These are phyloP conservation scores for Barnettozyma sp. DNA, from an alignment of 805 yeast genomes.

Conservation along the genomic window DNA sequence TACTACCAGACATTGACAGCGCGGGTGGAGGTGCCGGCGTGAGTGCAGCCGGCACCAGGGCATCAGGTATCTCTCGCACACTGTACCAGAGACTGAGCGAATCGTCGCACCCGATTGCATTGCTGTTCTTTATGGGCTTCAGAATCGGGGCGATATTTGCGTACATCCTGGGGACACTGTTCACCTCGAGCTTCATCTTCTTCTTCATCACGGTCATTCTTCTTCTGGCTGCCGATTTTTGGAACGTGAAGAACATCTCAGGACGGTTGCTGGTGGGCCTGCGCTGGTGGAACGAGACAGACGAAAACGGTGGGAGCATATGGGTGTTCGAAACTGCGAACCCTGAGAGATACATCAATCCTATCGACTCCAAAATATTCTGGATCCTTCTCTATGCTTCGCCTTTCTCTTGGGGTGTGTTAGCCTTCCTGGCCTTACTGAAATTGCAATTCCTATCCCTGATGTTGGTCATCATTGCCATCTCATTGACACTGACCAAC, in stretches of 20 bases:
- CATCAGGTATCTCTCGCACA: slow-evolving; percentile 21
- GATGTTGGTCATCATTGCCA: slow-evolving; percentile 57
- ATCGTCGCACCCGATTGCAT: slow-evolving; percentile 81
- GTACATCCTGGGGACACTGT: slow-evolving; percentile 64
- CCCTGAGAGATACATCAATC: slow-evolving; percentile 66
- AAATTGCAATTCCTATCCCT: slow-evolving; percentile 68
- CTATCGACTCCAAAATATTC: slow-evolving; percentile 84
- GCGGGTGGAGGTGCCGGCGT: too few relatives aligned
- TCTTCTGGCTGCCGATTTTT: slow-evolving; percentile 81
- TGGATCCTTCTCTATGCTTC: slow-evolving; percentile 74
- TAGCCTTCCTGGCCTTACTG: slow-evolving; percentile 72
- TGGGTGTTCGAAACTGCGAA: slow-evolving; percentile 91
- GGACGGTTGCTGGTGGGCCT: slow-evolving; percentile 88
- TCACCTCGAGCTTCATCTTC: slow-evolving; percentile 60
- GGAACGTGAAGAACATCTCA: slow-evolving; percentile 87
- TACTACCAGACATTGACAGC: too few relatives aligned
- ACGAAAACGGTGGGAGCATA: slow-evolving; percentile 37
- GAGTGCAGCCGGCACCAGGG: too few relatives aligned
- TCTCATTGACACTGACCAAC: slow-evolving; percentile 70
- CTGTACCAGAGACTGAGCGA: slow-evolving; percentile 45
- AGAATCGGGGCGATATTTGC: slow-evolving; percentile 56
- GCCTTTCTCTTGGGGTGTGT: slow-evolving; percentile 68
- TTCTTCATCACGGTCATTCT: slow-evolving; percentile 75
- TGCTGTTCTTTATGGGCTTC: slow-evolving; percentile 54
- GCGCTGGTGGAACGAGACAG: slow-evolving; percentile 95